phyloP scores from a whole-genome alignment of 2,329 filamentous ascomycete genomes.

The Colletotrichum sp. region DNA sequence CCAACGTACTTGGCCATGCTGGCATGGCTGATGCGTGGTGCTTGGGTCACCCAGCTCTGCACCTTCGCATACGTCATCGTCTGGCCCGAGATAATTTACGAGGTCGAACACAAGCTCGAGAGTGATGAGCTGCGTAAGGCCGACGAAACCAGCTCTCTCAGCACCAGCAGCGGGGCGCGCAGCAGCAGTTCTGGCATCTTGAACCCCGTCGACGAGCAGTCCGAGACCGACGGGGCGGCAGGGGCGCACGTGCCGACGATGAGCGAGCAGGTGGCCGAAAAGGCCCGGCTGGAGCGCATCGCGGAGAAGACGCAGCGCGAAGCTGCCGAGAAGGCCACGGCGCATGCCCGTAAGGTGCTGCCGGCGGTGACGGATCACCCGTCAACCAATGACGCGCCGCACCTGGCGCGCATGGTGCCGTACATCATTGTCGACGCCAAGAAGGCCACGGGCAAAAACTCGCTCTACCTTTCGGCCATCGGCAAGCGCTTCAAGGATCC shows the following conservation, averaged over 20 bases:
- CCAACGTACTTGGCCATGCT: conserved; percentile 88
- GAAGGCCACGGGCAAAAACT: conserved; percentile 78
- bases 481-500: conserved; percentile 58
- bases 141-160: conserved; percentile 19
- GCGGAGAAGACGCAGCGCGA: conserved; percentile 59
- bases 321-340: conserved; percentile 58
- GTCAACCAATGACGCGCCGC: conserved; percentile 59
- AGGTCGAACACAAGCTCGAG: conserved; percentile 75
- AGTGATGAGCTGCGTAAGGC: conserved; percentile 61
- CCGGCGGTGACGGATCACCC: conserved; percentile 60
- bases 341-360: conserved; percentile 54
- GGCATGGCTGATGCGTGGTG: conserved; percentile 89
- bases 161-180: conserved; percentile 7
- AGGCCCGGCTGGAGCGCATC: conserved; percentile 65
- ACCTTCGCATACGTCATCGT: conserved; percentile 91
- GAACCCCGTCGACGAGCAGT: conserved; percentile 28
- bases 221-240: conserved; percentile 26
- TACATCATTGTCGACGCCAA: conserved; percentile 80
- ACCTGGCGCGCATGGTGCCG: conserved; percentile 63
- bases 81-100: conserved; percentile 80
- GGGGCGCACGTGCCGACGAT: conserved; percentile 39
- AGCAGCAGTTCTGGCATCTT: conserved; percentile 6
- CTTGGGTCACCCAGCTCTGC: conserved; percentile 92
- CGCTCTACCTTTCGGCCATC: conserved; percentile 71
- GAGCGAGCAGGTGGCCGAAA: conserved; percentile 63